A percentile compares a stretch with the other conserved stretches of the same genome.
Evolutionary conservation across 225 moss, liverwort and hornwort genomes (phyloP).

Genomic region (Sphagnum tenellum): DNA sequence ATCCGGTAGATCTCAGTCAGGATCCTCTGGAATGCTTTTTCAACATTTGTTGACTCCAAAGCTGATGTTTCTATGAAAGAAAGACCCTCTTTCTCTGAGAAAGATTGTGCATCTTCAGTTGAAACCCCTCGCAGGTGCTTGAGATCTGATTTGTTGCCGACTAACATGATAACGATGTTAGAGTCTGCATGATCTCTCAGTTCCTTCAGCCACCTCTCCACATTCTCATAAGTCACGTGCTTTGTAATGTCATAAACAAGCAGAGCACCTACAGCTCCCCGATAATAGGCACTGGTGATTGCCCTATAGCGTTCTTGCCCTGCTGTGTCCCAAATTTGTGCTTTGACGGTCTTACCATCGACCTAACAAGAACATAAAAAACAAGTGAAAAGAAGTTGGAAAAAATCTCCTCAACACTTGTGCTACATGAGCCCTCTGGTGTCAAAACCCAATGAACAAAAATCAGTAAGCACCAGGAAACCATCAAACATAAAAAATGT

Average conservation of each 20-base stretch:
- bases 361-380: slow-evolving; percentile 1
- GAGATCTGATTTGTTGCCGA: slow-evolving; percentile 51
- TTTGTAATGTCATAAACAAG: slow-evolving; percentile 59
- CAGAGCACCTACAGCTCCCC: slow-evolving; percentile 56
- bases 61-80: slow-evolving; percentile 54
- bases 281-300: slow-evolving; percentile 34
- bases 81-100: slow-evolving; percentile 44
- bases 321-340: slow-evolving; percentile 57
- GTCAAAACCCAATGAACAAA: no score
- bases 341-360: slow-evolving; percentile 45
- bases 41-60: slow-evolving; percentile 51
- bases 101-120: slow-evolving; percentile 46
- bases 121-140: slow-evolving; percentile 36
- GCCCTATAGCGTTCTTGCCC: slow-evolving; percentile 41
- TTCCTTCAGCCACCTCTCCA: slow-evolving; percentile 53
- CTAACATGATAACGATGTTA: slow-evolving; percentile 50
- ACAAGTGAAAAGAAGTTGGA: no score
- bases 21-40: slow-evolving; percentile 40
- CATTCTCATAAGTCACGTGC: slow-evolving; percentile 48
- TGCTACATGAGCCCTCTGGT: no score
- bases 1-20: slow-evolving; percentile 56
- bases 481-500: no score
- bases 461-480: no score
- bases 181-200: slow-evolving; percentile 46
- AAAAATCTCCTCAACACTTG: no score